Base-by-base conservation (phyloP, 257 asterid species). In the Penstemon barbatus region DNA sequence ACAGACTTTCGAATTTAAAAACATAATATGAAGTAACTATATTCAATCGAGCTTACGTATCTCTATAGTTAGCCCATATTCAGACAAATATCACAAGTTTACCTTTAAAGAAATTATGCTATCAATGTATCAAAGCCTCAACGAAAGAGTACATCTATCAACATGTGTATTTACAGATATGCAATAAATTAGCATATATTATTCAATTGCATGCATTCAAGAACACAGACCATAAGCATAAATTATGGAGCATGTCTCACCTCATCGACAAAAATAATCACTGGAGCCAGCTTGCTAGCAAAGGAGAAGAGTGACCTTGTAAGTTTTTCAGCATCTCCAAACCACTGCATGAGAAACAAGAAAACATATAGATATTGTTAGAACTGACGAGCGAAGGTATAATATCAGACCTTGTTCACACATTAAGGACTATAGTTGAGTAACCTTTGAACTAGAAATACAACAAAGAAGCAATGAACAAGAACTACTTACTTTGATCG, bases 281-380 rank as follows among this genome's bases (percentile, higher is more conserved):
- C 99, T 69, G 99, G 97, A 74, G 97, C 87, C 76, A 94, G 84
- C 83, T 86, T 91, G 89, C 95, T 87, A 63, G 99, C 97, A 80
- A 91, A 94, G 67, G 99, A 94, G 84, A 94, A 94, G 59, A 94
- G 97, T 51, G 96, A 95, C 84, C 78, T 86, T 5, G 97, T 94
- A 66, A 94, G 96, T 77, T 94, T 94, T 77, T 94, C 99, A 68
- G 97, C 97, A 57, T 94, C 99, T 65, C 99, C 99, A 81, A 94
- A 94, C 99, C 99, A 94, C 99, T 94, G 92, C 85, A 91, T 42
- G 66, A 66, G 59, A 73, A 80, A 66, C 78, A 78, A 75, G 57
- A 19, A 56, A 50, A 61, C 57, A 13, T 45, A 66, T 46, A 58
- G 63, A 61, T 37, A 70, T 3, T 12, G 54, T 19, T 39, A 68